Evolutionary conservation across 2,329 filamentous ascomycete genomes (phyloP), one percentile per base, ranked within the genome.

Genomic region (Bisporella sp.): DNA sequence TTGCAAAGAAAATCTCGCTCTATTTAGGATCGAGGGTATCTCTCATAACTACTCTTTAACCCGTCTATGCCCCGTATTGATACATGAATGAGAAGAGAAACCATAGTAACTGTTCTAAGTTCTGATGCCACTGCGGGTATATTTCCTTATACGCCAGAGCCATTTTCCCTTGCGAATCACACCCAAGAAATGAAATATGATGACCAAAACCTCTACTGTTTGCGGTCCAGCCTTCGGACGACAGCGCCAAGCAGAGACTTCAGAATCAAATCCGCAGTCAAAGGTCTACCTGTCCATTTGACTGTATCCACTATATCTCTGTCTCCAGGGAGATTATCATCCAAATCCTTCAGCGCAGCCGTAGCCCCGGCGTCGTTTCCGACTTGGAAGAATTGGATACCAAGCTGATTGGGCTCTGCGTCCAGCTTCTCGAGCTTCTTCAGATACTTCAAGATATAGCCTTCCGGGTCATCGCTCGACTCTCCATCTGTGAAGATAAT

Each of bases 341-440:
- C 92, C 6, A 97, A 74, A 44, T 83, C 75, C 58, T 78, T 71
- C 39, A 97, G 73, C 49, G 85, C 81, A 57, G 74, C 68, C 1
- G 75, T 73, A 0, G 91, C 92, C 0, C 68, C 71, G 1, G 70
- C 63, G 59, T 95, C 88, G 46, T 79, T 76, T 50, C 93, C 92
- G 42, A 97, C 87, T 69, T 96, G 92, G 73, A 97, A 95, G 72
- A 97, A 97, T 67, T 97, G 92, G 50, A 97, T 81, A 33, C 92
- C 92, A 6, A 96, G 74, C 71, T 97, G 93, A 74, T 87, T 87
- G 1, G 83, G 76, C 4, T 85, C 81, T 0, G 89, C 89, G 6
- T 83, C 76, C 6, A 86, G 66, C 47, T 68, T 68, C 62, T 93
- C 85, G 32, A 97, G 78, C 62, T 80, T 82, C 66, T 76, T 76